These are phyloP conservation scores for Astragalus membranaceus DNA, from an alignment of 306 rosid species.

Conservation along the genomic window DNA sequence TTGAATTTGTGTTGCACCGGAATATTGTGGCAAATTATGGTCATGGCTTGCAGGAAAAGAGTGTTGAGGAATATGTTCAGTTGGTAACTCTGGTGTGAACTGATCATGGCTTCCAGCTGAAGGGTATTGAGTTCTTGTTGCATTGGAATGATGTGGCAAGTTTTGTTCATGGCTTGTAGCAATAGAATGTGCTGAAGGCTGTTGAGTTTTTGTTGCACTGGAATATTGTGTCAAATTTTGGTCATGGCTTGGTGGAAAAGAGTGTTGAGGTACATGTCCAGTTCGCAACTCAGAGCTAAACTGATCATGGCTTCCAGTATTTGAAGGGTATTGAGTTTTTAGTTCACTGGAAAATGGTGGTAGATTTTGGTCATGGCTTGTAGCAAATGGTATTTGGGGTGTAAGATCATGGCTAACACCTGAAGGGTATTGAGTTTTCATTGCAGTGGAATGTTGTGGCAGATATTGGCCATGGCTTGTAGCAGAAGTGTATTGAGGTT, in stretches of 20 bases:
- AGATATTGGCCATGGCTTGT: slow-evolving; percentile 6
- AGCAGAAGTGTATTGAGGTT: background rate
- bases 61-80: background rate
- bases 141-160: background rate
- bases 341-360: background rate
- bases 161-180: background rate
- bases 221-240: background rate
- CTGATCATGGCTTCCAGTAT: background rate
- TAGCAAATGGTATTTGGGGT: background rate
- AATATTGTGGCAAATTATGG: no score
- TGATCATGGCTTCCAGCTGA: background rate
- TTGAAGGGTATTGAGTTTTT: slow-evolving; percentile 10
- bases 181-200: background rate
- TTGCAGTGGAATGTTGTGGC: background rate
- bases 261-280: background rate
- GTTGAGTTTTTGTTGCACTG: slow-evolving; percentile 11
- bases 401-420: background rate
- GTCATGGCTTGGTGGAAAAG: background rate
- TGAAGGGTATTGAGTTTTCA: background rate
- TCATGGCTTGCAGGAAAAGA: slow-evolving; percentile 23
- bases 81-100: background rate
- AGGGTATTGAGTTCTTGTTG: slow-evolving; percentile 14
- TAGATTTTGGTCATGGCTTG: background rate
- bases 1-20: slow-evolving; percentile 9
- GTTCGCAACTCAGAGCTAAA: background rate